Evolutionary conservation across 2,329 filamentous ascomycete species (phyloP).

Genomic region (Colletotrichum coccodes): DNA sequence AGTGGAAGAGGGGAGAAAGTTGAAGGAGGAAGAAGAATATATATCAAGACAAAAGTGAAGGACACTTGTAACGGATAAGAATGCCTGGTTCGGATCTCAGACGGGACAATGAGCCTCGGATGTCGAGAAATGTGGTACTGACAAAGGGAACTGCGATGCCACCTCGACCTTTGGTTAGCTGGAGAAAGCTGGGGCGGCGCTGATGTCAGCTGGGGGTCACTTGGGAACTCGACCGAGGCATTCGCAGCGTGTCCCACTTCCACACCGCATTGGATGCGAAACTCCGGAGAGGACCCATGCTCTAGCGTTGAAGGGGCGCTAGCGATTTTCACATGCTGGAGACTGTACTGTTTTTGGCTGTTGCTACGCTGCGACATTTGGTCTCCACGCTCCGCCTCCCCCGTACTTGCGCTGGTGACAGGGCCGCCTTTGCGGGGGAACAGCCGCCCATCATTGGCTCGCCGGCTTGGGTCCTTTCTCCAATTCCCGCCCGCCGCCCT

Average conservation of each 20-base stretch:
- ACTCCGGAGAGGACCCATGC: slow-evolving; percentile 4
- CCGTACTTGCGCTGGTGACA: slow-evolving; percentile 5
- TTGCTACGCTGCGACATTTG: slow-evolving; percentile 5
- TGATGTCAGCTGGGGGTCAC: slow-evolving; percentile 31
- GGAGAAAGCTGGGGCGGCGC: slow-evolving; percentile 10
- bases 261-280: slow-evolving; percentile 29
- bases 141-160: slow-evolving; percentile 15
- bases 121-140: slow-evolving; percentile 10
- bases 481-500: background rate
- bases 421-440: slow-evolving; percentile 15
- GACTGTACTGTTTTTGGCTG: background rate
- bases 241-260: slow-evolving; percentile 3
- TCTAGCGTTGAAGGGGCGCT: background rate
- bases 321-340: slow-evolving; percentile 29
- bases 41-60: background rate
- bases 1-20: background rate
- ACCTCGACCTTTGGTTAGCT: background rate
- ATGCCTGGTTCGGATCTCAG: slow-evolving; percentile 16
- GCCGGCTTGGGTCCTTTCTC: background rate
- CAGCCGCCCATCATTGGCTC: slow-evolving; percentile 3
- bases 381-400: slow-evolving; percentile 26
- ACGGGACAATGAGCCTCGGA: slow-evolving; percentile 30
- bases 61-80: background rate
- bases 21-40: slow-evolving; percentile 2
- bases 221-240: slow-evolving; percentile 26